Evolutionary conservation across 2,329 filamentous ascomycete genomes (phyloP).

Genomic region (Exophiala spinifera): DNA sequence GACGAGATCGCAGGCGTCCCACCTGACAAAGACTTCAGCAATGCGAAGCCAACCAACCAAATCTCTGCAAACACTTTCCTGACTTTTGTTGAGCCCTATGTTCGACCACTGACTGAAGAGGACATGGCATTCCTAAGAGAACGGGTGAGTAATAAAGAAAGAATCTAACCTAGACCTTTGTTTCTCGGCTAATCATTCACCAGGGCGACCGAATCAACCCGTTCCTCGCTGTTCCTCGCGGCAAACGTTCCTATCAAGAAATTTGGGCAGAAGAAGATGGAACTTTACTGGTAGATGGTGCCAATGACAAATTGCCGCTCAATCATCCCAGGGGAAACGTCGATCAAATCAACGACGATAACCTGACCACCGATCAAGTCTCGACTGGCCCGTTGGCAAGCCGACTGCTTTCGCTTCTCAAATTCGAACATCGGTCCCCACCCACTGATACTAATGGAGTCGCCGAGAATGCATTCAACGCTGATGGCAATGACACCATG

Average conservation of each 20-base stretch:
- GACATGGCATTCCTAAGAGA: slow-evolving; percentile 91
- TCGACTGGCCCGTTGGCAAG: slow-evolving; percentile 84
- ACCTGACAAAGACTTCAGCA: slow-evolving; percentile 94
- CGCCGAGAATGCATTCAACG: slow-evolving; percentile 49
- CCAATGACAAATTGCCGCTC: slow-evolving; percentile 65
- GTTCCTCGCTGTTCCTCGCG: slow-evolving; percentile 81
- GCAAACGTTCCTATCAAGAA: slow-evolving; percentile 81
- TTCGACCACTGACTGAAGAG: slow-evolving; percentile 84
- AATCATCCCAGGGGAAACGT: slow-evolving; percentile 84
- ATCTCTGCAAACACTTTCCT: slow-evolving; percentile 91
- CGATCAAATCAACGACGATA: slow-evolving; percentile 80
- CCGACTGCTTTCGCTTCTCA: slow-evolving; percentile 74
- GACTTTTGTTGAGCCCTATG: slow-evolving; percentile 88
- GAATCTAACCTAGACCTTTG: too few relatives aligned
- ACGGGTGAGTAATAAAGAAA: slow-evolving; percentile 46
- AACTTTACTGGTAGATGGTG: slow-evolving; percentile 67
- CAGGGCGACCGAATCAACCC: slow-evolving; percentile 75
- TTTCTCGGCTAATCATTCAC: slow-evolving; percentile 3
- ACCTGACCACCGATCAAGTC: slow-evolving; percentile 83
- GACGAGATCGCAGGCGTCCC: slow-evolving; percentile 85
- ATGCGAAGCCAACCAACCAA: slow-evolving; percentile 87
- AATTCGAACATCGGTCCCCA: slow-evolving; percentile 61
- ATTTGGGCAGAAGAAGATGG: slow-evolving; percentile 95
- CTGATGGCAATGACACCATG: slow-evolving; percentile 44
- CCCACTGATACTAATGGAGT: slow-evolving; percentile 55